These are phyloP conservation scores for Eucalyptus cloeziana DNA, from an alignment of 345 rosid species.

Conservation along the genomic window DNA sequence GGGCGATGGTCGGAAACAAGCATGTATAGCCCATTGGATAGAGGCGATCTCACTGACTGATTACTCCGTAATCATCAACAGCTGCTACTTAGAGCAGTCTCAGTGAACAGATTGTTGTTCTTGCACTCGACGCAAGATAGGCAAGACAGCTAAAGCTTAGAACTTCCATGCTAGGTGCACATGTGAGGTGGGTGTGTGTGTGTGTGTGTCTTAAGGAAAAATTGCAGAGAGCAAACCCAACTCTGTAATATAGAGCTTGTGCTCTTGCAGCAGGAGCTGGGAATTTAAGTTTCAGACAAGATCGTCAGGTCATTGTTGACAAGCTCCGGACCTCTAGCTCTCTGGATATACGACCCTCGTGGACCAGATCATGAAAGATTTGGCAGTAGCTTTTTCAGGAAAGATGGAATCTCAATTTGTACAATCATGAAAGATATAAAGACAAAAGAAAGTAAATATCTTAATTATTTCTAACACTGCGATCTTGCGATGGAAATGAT, in stretches of 20 bases:
- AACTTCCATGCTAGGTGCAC: not conserved
- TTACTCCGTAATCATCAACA: not conserved
- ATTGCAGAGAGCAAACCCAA: not conserved
- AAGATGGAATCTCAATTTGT: not conserved
- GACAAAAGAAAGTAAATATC: not conserved
- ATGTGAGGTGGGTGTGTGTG: not conserved
- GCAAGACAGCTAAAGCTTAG: not conserved
- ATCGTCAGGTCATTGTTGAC: not conserved
- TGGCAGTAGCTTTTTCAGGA: not conserved
- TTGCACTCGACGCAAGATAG: not conserved
- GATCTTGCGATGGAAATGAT: not conserved
- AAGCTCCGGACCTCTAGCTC: not conserved
- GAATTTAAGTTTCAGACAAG: not conserved
- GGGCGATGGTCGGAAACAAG: not conserved
- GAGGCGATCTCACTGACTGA: not conserved
- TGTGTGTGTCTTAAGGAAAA: not conserved
- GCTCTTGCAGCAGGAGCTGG: not conserved
- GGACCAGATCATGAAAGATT: not conserved
- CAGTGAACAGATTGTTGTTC: not conserved
- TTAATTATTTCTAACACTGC: not conserved
- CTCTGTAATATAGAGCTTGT: not conserved
- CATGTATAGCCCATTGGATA: not conserved
- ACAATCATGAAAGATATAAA: not conserved
- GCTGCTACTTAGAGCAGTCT: not conserved
- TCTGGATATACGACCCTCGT: not conserved